These are phyloP conservation scores for Fusarium incarnatum DNA, from an alignment of 2,329 filamentous ascomycete species.

Conservation along the genomic window DNA sequence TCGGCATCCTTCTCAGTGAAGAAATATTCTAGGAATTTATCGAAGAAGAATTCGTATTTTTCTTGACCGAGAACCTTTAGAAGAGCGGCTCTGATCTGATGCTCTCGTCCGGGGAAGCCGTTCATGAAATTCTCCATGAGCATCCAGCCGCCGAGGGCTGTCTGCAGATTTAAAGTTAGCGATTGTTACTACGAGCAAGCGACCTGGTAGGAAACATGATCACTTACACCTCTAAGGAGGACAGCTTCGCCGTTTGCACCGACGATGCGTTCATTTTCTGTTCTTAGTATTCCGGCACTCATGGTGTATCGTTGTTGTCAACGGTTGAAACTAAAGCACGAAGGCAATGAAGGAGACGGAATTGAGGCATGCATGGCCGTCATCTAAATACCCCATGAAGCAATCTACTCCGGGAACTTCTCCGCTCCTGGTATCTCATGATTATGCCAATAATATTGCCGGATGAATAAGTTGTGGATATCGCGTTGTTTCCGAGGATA, in stretches of 20 bases:
- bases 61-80: conserved; percentile 64
- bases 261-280: conserved; percentile 53
- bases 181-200: too few species aligned
- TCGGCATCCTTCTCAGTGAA: conserved; percentile 68
- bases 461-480: too few species aligned
- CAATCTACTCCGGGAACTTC: too few species aligned
- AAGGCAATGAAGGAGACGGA: too few species aligned
- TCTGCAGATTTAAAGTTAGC: not conserved
- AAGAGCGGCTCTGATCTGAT: conserved; percentile 65
- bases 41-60: conserved; percentile 70
- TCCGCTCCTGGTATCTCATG: too few species aligned
- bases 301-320: not conserved
- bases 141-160: conserved; percentile 48
- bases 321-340: too few species aligned
- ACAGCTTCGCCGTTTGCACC: conserved; percentile 57
- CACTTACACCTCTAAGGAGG: conserved; percentile 53
- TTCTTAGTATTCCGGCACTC: conserved; percentile 41
- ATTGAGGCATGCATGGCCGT: too few species aligned
- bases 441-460: too few species aligned
- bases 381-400: too few species aligned
- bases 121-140: conserved; percentile 73
- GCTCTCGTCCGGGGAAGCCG: conserved; percentile 68
- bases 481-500: too few species aligned
- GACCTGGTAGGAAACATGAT: not conserved
- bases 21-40: conserved; percentile 67